phyloP scores from a whole-genome alignment of 2,329 filamentous ascomycete genomes.

The Chaetomiaceae sp. region DNA sequence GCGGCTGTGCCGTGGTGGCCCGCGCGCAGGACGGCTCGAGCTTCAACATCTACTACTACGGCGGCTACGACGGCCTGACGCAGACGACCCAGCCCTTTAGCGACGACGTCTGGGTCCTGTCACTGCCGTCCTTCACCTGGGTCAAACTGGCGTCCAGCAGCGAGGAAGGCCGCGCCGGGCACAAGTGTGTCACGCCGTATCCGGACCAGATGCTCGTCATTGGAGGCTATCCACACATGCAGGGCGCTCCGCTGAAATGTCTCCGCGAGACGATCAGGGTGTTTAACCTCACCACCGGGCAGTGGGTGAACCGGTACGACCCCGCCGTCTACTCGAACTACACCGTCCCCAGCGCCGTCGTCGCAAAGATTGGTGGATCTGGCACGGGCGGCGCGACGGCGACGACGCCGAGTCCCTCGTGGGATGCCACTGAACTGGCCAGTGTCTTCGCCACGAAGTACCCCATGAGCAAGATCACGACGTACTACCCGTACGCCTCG shows the following conservation, averaged over 20 bases:
- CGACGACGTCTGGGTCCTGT: constrained; percentile 77
- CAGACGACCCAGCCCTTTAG: constrained; percentile 36
- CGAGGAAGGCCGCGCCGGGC: constrained; percentile 59
- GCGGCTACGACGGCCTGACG: constrained; percentile 59
- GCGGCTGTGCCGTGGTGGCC: constrained; percentile 72
- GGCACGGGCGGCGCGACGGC: constrained; percentile 64
- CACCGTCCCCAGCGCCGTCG: constrained; percentile 60
- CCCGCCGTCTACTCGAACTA: constrained; percentile 62
- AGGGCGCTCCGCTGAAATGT: constrained; percentile 36
- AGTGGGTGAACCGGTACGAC: constrained; percentile 68
- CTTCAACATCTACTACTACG: constrained; percentile 82
- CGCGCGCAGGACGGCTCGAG: constrained; percentile 66
- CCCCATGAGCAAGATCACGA: constrained; percentile 50
- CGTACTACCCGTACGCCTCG: constrained; percentile 57
- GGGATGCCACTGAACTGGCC: constrained; percentile 45
- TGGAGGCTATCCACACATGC: constrained; percentile 55
- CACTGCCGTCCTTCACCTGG: constrained; percentile 78
- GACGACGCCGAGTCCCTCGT: constrained; percentile 58
- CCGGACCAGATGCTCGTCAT: constrained; percentile 77
- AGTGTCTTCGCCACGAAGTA: constrained; percentile 54
- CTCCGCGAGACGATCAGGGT: constrained; percentile 55
- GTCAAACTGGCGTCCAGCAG: constrained; percentile 47
- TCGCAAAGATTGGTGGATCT: constrained; percentile 63
- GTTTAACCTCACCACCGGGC: constrained; percentile 66
- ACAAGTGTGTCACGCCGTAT: constrained; percentile 71